Evolutionary conservation across 176 grass and related monocot genomes (phyloP).

Genomic region (Lolium rigidum): DNA sequence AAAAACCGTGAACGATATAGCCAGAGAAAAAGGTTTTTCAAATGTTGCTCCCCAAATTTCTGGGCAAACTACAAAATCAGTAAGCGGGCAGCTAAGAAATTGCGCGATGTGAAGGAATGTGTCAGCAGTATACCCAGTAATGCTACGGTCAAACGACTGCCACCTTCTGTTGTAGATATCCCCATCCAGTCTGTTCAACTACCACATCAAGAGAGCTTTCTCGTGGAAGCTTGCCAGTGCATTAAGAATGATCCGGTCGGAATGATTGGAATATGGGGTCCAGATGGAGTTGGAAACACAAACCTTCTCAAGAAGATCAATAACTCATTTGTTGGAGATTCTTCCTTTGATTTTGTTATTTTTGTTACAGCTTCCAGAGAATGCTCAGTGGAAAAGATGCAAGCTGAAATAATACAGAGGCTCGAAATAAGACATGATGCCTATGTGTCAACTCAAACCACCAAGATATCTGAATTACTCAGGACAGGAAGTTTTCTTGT

Average conservation of each 20-base stretch:
- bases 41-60: not conserved
- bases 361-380: not conserved
- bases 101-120: not conserved
- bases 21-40: fast-evolving
- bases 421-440: not conserved
- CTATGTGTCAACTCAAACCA: not conserved
- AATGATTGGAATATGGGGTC: conserved; percentile 37
- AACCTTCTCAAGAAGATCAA: not conserved
- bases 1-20: not conserved
- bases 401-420: not conserved
- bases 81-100: not conserved
- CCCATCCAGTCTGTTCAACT: not conserved
- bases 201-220: not conserved
- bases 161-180: not conserved
- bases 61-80: not conserved
- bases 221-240: not conserved
- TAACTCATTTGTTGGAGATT: not conserved
- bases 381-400: not conserved
- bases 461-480: not conserved
- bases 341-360: not conserved
- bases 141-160: not conserved
- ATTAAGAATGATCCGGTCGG: not conserved
- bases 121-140: not conserved
- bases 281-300: conserved; percentile 9
- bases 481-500: not conserved